Base-by-base conservation (phyloP, 257 asterid genomes). In the Misopates orontium region DNA sequence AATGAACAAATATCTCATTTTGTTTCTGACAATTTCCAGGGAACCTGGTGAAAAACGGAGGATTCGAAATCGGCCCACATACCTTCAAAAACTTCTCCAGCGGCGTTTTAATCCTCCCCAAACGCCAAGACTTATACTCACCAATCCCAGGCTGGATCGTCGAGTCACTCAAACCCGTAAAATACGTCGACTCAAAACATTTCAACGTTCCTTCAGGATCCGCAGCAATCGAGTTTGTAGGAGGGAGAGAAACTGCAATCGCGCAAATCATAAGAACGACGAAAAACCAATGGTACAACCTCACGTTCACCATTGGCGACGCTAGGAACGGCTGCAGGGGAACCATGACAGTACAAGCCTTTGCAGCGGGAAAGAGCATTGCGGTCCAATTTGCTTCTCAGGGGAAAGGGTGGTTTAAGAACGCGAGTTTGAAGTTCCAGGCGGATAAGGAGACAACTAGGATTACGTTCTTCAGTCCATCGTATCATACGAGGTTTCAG, bases 121-220 rank as follows among this genome's bases (percentile, higher is more conserved):
- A 75, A 28, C 39, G 65, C 20, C 73, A 77, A 24, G 97, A 87
- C 78, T 5, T 52, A 52, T 79, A 72, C 81, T 82, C 97, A 5
- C 84, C 95, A 0, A 71, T 90, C 64, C 95, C 94, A 0, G 94
- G 88, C 50, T 90, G 97, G 97, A 83, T 87, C 1, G 82, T 90
- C 10, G 88, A 90, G 73, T 78, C 82, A 22, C 49, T 71, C 20
- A 90, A 79, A 51, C 89, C 97, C 0, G 82, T 83, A 5, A 90
- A 83, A 47, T 89, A 83, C 79, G 71, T 90, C 4, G 94, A 90
- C 39, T 77, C 94, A 0, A 85, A 77, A 75, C 84, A 90, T 60
- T 90, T 90, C 83, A 64, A 39, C 15, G 94, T 87, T 16, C 94
- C 95, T 1, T 39, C 78, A 0, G 94, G 97, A 8, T 22, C 8